Evolutionary conservation across 108 stramenopile genomes (phyloP), one percentile per base, ranked within the genome.

Genomic region (Chaetoceros muelleri): DNA sequence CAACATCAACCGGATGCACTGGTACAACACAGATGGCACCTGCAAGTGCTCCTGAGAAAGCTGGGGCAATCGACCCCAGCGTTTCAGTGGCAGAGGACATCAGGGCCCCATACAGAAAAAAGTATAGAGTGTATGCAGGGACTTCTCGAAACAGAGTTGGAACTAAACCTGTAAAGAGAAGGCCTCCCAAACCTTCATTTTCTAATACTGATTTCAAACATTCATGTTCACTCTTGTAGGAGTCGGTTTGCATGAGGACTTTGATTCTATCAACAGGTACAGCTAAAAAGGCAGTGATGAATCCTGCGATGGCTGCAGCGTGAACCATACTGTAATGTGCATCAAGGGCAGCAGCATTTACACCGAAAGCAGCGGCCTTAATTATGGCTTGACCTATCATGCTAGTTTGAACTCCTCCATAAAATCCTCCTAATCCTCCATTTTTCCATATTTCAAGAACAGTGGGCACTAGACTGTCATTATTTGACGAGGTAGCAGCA

Each of bases 351-450:
- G 29, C 30, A 24, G 73, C 74, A 63, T 84, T 84, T 25, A 70
- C 67, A 48, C 73, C 49, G 60, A 84, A 84, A 24, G 74, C 76
- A 24, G 75, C 64, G 17, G 76, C 71, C 69, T 84, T 84, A 48
- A 80, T 80, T 16, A 80, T 53, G 16, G 79, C 82, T 64, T 80
- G 76, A 30, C 82, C 82, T 44, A 78, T 55, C 76, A 84, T 79
- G 56, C 20, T 58, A 27, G 61, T 60, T 16, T 57, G 58, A 22
- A 80, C 76, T 3, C 82, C 82, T n/a, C 62, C 70, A 65, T 73
- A 83, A 57, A 83, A 82, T 25, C 81, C 77, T 10, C 2, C 23
- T 8, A 73, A 20, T 28, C 77, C 81, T 49, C 68, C 61, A 24
- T 50, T 62, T n/a, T 31, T 54, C 55, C 30, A 73, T 45, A 73